These are phyloP conservation scores for Lanmaoa pseudosensibilis DNA, from an alignment of 768 basidiomycete genomes.

Conservation along the genomic window DNA sequence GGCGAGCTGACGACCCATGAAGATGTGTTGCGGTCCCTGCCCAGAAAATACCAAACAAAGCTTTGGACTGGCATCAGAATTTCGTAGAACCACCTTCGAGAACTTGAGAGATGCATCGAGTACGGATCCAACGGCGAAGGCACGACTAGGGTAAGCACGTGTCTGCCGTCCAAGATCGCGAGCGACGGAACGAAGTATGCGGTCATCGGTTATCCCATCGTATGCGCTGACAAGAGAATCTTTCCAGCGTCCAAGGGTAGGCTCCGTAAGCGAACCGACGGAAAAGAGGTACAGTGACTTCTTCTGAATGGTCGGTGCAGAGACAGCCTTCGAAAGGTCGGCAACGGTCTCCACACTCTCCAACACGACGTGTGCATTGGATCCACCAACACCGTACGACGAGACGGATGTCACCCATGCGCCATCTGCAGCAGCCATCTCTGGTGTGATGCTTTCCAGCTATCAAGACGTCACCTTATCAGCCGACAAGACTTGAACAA, in stretches of 20 bases:
- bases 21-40: slow-evolving; percentile 37
- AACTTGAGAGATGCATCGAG: slow-evolving; percentile 28
- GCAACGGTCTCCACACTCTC: slow-evolving; percentile 24
- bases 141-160: slow-evolving; percentile 30
- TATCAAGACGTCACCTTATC: background rate
- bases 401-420: slow-evolving; percentile 34
- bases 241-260: slow-evolving; percentile 26
- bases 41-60: slow-evolving; percentile 37
- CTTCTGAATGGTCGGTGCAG: background rate
- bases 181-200: slow-evolving; percentile 26
- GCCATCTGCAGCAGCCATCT: slow-evolving; percentile 31
- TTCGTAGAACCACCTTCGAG: slow-evolving; percentile 30
- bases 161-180: slow-evolving; percentile 31
- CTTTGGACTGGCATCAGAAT: slow-evolving; percentile 27
- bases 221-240: slow-evolving; percentile 20
- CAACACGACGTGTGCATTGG: slow-evolving; percentile 35
- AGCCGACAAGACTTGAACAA: background rate
- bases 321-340: slow-evolving; percentile 10
- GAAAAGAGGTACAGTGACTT: slow-evolving; percentile 28
- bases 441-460: slow-evolving; percentile 27
- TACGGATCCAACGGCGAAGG: slow-evolving; percentile 26
- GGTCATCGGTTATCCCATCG: slow-evolving; percentile 20
- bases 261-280: slow-evolving; percentile 30
- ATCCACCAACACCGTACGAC: slow-evolving; percentile 36
- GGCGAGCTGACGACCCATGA: slow-evolving; percentile 39